Base-by-base conservation (phyloP, 2,329 filamentous ascomycete species). In the Microascus cirrosus region DNA sequence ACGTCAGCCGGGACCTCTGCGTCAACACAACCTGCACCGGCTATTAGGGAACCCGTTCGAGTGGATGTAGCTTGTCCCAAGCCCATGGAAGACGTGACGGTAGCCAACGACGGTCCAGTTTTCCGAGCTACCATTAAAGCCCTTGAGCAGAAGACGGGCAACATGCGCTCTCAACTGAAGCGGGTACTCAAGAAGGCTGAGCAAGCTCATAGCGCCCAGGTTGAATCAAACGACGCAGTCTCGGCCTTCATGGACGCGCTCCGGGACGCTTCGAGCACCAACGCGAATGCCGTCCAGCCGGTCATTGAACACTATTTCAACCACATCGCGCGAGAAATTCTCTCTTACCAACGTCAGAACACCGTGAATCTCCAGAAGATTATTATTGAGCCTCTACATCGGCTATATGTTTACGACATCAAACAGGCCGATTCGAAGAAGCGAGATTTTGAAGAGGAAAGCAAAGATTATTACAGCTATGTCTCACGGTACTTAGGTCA, bases 281-380 rank as follows among this genome's bases (percentile, higher is more conserved):
- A 97, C 68, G 89, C 91, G 54, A 96, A 95, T 66, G 94, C 93
- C 0, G 92, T 99, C n/a, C 90, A 95, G 67, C 95, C 94, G 18
- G 94, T 93, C 4, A 80, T 99, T 60, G 94, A 99, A 61, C 92
- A 99, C 70, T 99, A 99, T 69, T 99, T 97, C 66, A 92, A 97
- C 72, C 95, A 92, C 66, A 97, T 96, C 63, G 92, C 93, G 3
- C 85, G 87, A 61, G 90, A 97, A 68, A 96, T 99, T 53, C 74
- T 96, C 42, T 72, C 76, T 0, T 97, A 96, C 68, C 92, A 99
- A 72, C 85, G 85, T 61, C 84, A 89, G 62, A 97, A 96, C 68
- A 85, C 89, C 1, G 66, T 76, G 45, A 93, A 96, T 65, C 79
- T 99, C 36, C 92, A 96, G 66, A 93, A 85, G 68, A 87, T 95